Conservation (phyloP, 805 yeast genomes). For the Candida patagonica region DNA sequence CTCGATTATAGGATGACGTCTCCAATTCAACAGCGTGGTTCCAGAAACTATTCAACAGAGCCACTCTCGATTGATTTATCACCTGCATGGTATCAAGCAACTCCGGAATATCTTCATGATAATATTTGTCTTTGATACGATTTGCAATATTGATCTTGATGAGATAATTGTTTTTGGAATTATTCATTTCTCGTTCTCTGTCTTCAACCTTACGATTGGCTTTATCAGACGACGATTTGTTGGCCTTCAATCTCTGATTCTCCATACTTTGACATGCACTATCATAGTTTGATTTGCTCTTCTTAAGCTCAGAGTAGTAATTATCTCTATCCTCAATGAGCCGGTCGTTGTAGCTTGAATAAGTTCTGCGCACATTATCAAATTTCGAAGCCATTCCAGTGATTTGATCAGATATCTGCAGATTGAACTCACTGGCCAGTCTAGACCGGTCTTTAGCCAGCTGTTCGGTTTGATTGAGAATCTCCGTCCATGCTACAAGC, state of each 20-base stretch:
- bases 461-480: conserved; percentile 72
- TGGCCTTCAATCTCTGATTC: conserved; percentile 61
- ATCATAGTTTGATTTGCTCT: conserved; percentile 72
- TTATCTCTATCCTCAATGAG: conserved; percentile 39
- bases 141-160: conserved; percentile 77
- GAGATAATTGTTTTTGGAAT: conserved; percentile 75
- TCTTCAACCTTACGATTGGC: conserved; percentile 43
- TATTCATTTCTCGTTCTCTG: conserved; percentile 73
- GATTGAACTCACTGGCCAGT: conserved; percentile 50
- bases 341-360: conserved; percentile 52
- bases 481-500: conserved; percentile 83
- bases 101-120: conserved; percentile 89
- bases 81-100: conserved; percentile 75
- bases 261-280: conserved; percentile 74
- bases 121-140: conserved; percentile 85
- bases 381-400: conserved; percentile 43
- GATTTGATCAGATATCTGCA: conserved; percentile 55
- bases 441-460: conserved; percentile 57
- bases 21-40: conserved; percentile 55
- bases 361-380: conserved; percentile 44
- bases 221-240: conserved; percentile 36
- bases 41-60: conserved; percentile 60
- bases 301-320: conserved; percentile 47
- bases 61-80: conserved; percentile 68
- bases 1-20: conserved; percentile 39